Percentiles rank a stretch among this genome's conserved stretches.
These are phyloP conservation scores for Suillus luteus DNA, from an alignment of 768 basidiomycete genomes.

Conservation along the genomic window DNA sequence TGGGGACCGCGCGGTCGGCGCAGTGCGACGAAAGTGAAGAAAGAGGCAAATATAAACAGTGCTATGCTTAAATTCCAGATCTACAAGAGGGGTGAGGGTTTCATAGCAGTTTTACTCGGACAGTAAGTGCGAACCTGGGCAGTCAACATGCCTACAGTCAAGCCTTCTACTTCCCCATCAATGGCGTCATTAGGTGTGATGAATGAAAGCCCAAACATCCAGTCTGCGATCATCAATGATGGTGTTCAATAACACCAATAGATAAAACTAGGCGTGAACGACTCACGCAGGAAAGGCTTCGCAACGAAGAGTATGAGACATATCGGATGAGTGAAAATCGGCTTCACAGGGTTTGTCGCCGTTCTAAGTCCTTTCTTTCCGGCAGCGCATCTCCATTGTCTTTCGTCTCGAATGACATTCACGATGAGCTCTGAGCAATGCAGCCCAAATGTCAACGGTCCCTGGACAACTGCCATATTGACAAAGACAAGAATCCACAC, in stretches of 20 bases:
- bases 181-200: rapidly evolving
- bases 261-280: too few relatives aligned
- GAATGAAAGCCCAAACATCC: too few relatives aligned
- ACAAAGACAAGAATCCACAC: constrained; percentile 29
- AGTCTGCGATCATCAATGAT: too few relatives aligned
- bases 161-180: too few relatives aligned
- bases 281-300: too few relatives aligned
- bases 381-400: constrained; percentile 28
- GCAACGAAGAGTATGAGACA: too few relatives aligned
- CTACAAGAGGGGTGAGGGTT: constrained; percentile 13
- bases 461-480: constrained; percentile 30
- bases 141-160: too few relatives aligned
- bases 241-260: too few relatives aligned
- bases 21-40: constrained; percentile 20
- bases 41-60: constrained; percentile 24
- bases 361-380: constrained; percentile 17
- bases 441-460: constrained; percentile 30
- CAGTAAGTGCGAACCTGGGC: constrained; percentile 21
- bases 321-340: too few relatives aligned
- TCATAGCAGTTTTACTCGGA: not conserved
- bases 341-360: constrained; percentile 22
- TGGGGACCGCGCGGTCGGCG: constrained; percentile 26
- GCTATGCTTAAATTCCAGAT: constrained; percentile 28
- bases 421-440: constrained; percentile 32
- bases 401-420: constrained; percentile 33